Evolutionary conservation across 345 rosid genomes (phyloP).

Genomic region (Eutrema yunnanense): DNA sequence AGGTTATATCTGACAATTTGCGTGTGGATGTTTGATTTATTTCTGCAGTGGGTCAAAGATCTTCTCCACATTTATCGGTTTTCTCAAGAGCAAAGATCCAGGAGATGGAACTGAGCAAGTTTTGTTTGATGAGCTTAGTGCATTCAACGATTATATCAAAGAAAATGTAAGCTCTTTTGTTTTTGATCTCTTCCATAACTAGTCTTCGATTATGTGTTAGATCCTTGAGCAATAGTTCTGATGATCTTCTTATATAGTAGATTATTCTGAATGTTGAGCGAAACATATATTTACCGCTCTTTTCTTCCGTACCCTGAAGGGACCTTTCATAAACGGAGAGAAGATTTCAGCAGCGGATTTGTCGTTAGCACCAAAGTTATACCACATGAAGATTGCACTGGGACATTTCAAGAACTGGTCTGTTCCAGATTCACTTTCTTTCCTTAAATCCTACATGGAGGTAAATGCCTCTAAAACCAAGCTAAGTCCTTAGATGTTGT

Average conservation of each 20-base stretch:
- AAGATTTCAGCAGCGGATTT: slow-evolving; percentile 82
- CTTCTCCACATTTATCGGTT: slow-evolving; percentile 84
- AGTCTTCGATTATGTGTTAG: neutral
- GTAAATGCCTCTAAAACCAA: slow-evolving; percentile 29
- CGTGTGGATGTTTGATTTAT: slow-evolving; percentile 4
- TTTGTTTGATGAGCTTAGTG: slow-evolving; percentile 60
- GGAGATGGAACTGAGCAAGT: slow-evolving; percentile 76
- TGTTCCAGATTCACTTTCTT: slow-evolving; percentile 72
- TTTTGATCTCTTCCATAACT: slow-evolving; percentile 7
- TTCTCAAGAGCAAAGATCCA: slow-evolving; percentile 84
- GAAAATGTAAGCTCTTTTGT: slow-evolving; percentile 45
- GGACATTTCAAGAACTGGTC: slow-evolving; percentile 86
- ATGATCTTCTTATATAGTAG: neutral
- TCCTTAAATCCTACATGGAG: slow-evolving; percentile 68
- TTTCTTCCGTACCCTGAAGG: slow-evolving; percentile 36
- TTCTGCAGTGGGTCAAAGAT: slow-evolving; percentile 74
- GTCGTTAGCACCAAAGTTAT: slow-evolving; percentile 69
- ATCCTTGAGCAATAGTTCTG: neutral
- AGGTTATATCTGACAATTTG: neutral
- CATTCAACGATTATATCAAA: slow-evolving; percentile 58
- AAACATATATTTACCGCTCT: neutral
- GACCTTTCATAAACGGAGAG: slow-evolving; percentile 82
- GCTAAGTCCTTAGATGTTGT: neutral
- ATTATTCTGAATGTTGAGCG: neutral
- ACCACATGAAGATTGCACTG: slow-evolving; percentile 81